Evolutionary conservation across 441 rosid species (phyloP).

Genomic region (Eruca vesicaria): DNA sequence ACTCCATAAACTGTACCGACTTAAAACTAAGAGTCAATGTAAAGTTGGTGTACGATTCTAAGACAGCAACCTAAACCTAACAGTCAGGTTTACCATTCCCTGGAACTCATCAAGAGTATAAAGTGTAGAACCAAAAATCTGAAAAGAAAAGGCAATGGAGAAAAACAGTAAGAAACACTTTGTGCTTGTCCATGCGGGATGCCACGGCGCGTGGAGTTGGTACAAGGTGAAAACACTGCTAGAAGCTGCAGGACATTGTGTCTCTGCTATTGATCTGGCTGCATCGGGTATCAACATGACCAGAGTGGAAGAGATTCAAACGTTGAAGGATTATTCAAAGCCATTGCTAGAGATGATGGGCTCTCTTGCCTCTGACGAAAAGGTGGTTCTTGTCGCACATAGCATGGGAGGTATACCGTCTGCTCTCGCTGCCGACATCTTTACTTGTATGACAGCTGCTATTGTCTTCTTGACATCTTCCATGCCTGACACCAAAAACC

Average conservation of each 20-base stretch:
- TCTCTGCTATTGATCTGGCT: conserved; percentile 43
- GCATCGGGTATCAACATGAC: conserved; percentile 46
- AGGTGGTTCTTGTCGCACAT: conserved; percentile 53
- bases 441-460: conserved; percentile 41
- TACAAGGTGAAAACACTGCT: conserved; percentile 44
- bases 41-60: background rate
- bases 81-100: background rate
- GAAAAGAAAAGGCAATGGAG: background rate
- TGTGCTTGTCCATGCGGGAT: background rate
- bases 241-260: conserved; percentile 47
- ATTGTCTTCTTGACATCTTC: conserved; percentile 43
- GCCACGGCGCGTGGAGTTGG: conserved; percentile 49
- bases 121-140: background rate
- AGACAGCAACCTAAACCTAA: background rate
- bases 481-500: conserved; percentile 32
- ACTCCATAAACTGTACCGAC: background rate
- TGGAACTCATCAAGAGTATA: background rate
- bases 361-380: conserved; percentile 14
- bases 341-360: conserved; percentile 45
- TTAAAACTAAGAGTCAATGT: background rate
- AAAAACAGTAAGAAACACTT: background rate
- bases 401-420: conserved; percentile 54
- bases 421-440: conserved; percentile 48
- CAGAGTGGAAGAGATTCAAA: conserved; percentile 35
- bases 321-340: conserved; percentile 38